A percentile compares a stretch with the other conserved stretches of the same genome.
Evolutionary conservation across 768 basidiomycete species (phyloP).

Genomic region (Leucosporidium scottii): DNA sequence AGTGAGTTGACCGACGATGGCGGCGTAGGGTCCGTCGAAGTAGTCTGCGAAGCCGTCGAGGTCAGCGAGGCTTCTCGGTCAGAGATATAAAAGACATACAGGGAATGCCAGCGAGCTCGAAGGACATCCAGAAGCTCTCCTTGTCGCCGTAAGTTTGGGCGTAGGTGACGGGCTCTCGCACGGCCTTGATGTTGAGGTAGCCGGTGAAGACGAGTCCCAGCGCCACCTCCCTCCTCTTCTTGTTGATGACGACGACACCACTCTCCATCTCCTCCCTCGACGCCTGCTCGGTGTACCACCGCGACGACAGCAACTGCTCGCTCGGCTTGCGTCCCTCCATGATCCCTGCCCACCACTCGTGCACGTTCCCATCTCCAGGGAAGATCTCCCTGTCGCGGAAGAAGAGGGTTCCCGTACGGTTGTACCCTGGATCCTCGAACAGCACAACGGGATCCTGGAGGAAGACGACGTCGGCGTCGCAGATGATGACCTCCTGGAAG

Average conservation of each 20-base stretch:
- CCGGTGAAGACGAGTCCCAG: slow-evolving; percentile 22
- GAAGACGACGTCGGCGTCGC: slow-evolving; percentile 3
- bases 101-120: slow-evolving; percentile 13
- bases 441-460: slow-evolving; percentile 20
- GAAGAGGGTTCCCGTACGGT: slow-evolving; percentile 5
- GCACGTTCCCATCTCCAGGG: slow-evolving; percentile 29
- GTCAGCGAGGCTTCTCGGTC: slow-evolving; percentile 8
- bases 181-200: slow-evolving; percentile 23
- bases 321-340: slow-evolving; percentile 25
- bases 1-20: slow-evolving; percentile 31
- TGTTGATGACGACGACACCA: slow-evolving; percentile 32
- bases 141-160: slow-evolving; percentile 33
- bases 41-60: neutral
- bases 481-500: slow-evolving; percentile 9
- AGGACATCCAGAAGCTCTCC: slow-evolving; percentile 33
- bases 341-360: slow-evolving; percentile 26
- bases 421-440: slow-evolving; percentile 27
- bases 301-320: slow-evolving; percentile 10
- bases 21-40: neutral
- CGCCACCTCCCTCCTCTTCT: slow-evolving; percentile 13
- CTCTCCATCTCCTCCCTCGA: slow-evolving; percentile 33
- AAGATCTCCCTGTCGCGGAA: slow-evolving; percentile 21
- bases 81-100: neutral
- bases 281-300: slow-evolving; percentile 25
- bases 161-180: slow-evolving; percentile 31